Evolutionary conservation across 2,329 filamentous ascomycete species (phyloP).

Genomic region (Colletotrichum graminicola): DNA sequence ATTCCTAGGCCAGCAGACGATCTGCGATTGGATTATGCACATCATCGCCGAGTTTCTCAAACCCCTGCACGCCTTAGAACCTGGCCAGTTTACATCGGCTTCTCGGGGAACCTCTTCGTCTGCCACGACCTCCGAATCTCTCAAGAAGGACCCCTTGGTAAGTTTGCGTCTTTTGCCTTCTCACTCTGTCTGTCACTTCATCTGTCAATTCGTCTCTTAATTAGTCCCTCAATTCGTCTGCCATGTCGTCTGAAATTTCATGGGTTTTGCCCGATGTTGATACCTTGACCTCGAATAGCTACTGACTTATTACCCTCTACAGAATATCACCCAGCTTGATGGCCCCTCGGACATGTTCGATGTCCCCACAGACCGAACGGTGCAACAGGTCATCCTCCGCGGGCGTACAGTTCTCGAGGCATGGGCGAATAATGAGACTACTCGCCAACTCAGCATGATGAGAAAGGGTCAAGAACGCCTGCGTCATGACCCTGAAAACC

Average conservation of each 20-base stretch:
- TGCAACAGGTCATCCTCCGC: neutral
- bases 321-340: neutral
- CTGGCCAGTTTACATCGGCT: too few species aligned
- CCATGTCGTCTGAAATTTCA: too few species aligned
- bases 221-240: neutral
- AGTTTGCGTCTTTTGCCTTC: neutral
- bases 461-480: neutral
- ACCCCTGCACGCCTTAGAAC: neutral
- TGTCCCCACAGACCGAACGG: neutral
- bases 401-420: neutral
- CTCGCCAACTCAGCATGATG: neutral
- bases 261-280: neutral
- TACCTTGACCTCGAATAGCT: too few species aligned
- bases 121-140: too few species aligned
- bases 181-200: neutral
- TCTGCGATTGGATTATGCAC: neutral
- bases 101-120: too few species aligned
- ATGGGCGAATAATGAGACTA: neutral
- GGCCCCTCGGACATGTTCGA: neutral
- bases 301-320: neutral
- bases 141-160: neutral
- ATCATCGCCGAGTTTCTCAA: neutral
- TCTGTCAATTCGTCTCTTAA: neutral
- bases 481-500: slow-evolving; percentile 1
- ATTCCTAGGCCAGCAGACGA: neutral